phyloP scores from a whole-genome alignment of 2,329 filamentous ascomycete species.

The Coleophoma cylindrospora region DNA sequence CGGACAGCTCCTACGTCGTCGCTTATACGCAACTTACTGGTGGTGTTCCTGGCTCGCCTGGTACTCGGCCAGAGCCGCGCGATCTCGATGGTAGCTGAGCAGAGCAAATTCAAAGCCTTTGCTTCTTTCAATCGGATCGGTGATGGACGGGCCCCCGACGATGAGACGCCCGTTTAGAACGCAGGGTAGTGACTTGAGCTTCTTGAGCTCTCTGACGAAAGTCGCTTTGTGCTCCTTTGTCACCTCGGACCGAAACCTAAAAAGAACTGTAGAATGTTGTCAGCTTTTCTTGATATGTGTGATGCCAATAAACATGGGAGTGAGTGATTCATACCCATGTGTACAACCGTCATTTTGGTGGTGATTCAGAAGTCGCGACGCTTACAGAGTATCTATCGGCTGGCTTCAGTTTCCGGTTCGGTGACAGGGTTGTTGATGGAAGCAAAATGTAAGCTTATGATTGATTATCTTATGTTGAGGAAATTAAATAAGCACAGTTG shows the following conservation, averaged over 20 bases:
- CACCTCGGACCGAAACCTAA: constrained; percentile 11
- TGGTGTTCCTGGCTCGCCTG: constrained; percentile 15
- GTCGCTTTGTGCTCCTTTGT: constrained; percentile 8
- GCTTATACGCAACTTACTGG: constrained; percentile 2
- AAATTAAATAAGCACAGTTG: no score
- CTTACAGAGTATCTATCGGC: background rate
- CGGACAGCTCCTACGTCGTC: background rate
- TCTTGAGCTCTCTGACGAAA: constrained; percentile 11
- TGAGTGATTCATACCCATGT: constrained; percentile 8
- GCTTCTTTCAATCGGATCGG: constrained; percentile 12
- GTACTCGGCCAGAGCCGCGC: constrained; percentile 12
- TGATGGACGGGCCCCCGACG: constrained; percentile 15
- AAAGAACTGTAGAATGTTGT: constrained; percentile 9
- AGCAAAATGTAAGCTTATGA: no score
- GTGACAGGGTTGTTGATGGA: no score
- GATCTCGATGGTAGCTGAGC: constrained; percentile 15
- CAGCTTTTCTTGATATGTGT: no score
- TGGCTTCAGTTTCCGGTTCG: no score
- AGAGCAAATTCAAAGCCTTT: constrained; percentile 16
- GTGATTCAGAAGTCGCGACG: background rate
- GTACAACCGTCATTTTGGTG: constrained; percentile 16
- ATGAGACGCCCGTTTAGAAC: constrained; percentile 13
- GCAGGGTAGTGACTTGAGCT: constrained; percentile 10
- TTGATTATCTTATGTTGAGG: no score
- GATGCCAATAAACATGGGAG: no score